Evolutionary conservation across 2,329 filamentous ascomycete species (phyloP).

Genomic region (Colletotrichum salicis): DNA sequence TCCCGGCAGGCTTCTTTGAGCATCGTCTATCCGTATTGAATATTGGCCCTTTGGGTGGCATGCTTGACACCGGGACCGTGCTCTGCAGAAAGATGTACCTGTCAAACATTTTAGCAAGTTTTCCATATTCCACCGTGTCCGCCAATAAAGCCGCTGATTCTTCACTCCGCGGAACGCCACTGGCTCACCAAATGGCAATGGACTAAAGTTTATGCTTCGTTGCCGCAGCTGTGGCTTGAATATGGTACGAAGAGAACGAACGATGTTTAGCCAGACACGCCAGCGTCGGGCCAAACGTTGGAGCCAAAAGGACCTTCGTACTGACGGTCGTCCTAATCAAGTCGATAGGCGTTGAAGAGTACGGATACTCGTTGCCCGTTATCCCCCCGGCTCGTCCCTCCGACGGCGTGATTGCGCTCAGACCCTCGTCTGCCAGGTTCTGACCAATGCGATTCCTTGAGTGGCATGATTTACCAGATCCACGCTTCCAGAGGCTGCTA

Average conservation of each 20-base stretch:
- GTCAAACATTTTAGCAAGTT: background rate
- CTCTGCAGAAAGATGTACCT: background rate
- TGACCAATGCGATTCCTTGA: background rate
- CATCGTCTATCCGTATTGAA: too few relatives aligned
- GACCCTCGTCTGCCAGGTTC: background rate
- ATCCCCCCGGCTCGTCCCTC: background rate
- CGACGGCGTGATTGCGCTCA: slow-evolving; percentile 11
- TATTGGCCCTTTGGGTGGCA: background rate
- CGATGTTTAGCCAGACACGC: background rate
- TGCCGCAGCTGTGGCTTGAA: background rate
- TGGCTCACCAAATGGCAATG: background rate
- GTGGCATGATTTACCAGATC: slow-evolving; percentile 17
- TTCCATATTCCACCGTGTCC: background rate
- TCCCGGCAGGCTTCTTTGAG: too few relatives aligned
- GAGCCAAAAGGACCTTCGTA: background rate
- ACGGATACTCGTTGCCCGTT: too few relatives aligned
- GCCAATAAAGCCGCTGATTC: background rate
- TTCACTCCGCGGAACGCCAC: background rate
- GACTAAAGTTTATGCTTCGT: slow-evolving; percentile 5
- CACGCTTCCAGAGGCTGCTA: background rate
- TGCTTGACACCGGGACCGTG: background rate
- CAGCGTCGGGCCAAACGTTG: background rate
- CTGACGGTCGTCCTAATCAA: background rate
- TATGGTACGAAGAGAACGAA: background rate
- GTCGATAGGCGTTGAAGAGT: background rate